A percentile compares a stretch with the other conserved stretches of the same genome.
Evolutionary conservation across 345 rosid species (phyloP).

Genomic region (Sapria himalayana): DNA sequence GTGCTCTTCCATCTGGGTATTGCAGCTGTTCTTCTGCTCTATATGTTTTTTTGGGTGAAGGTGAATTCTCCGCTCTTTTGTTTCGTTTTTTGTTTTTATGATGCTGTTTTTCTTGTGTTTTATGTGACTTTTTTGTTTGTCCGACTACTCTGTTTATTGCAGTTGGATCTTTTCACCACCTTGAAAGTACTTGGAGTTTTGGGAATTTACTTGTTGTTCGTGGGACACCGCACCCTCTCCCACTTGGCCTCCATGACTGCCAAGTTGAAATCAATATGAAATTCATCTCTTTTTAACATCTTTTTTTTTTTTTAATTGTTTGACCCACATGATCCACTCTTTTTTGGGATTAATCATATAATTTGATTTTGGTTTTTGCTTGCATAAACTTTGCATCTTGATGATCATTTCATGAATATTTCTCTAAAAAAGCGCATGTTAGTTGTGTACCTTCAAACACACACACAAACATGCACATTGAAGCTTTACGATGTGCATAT

Average conservation of each 20-base stretch:
- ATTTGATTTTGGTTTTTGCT: too few relatives aligned
- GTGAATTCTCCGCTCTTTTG: constrained; percentile 12
- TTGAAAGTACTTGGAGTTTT: constrained; percentile 50
- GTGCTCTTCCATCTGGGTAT: constrained; percentile 71
- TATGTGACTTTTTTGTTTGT: not conserved
- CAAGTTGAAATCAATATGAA: constrained; percentile 89
- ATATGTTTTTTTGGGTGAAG: constrained; percentile 90
- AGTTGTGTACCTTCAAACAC: too few relatives aligned
- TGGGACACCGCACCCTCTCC: constrained; percentile 75
- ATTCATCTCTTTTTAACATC: too few relatives aligned
- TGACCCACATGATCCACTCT: too few relatives aligned
- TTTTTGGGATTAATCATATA: too few relatives aligned
- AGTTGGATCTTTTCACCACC: constrained; percentile 91
- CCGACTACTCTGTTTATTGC: constrained; percentile 7
- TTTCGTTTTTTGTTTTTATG: not conserved
- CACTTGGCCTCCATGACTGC: constrained; percentile 55
- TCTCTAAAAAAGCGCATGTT: too few relatives aligned
- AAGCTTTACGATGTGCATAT: too few relatives aligned
- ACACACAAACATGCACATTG: too few relatives aligned
- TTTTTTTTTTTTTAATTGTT: too few relatives aligned
- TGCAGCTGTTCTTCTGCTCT: constrained; percentile 66
- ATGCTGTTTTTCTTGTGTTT: not conserved
- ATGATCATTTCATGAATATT: too few relatives aligned
- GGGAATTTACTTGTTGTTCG: constrained; percentile 66
- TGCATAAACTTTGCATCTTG: too few relatives aligned